Evolutionary conservation across 2,329 filamentous ascomycete species (phyloP).

Genomic region (Rosellinia necatrix): DNA sequence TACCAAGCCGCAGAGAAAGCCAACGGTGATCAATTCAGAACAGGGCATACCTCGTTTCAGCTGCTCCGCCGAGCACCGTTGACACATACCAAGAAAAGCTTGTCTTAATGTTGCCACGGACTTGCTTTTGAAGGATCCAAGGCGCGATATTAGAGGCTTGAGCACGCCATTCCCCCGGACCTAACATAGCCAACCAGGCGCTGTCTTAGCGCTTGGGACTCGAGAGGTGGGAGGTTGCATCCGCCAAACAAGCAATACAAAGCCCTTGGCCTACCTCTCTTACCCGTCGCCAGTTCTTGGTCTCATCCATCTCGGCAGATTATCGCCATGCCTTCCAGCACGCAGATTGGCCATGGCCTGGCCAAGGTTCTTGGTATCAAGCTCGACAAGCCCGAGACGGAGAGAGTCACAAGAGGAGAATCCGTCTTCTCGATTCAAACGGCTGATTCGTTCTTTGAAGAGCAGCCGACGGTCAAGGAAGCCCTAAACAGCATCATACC

Average conservation of each 20-base stretch:
- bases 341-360: slow-evolving; percentile 71
- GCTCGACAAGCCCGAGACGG: slow-evolving; percentile 68
- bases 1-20: background rate
- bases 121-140: slow-evolving; percentile 18
- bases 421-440: slow-evolving; percentile 76
- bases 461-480: slow-evolving; percentile 75
- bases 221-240: slow-evolving; percentile 3
- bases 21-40: background rate
- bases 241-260: slow-evolving; percentile 15
- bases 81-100: slow-evolving; percentile 7
- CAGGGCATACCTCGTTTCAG: background rate
- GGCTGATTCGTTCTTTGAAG: slow-evolving; percentile 79
- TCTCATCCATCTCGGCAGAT: slow-evolving; percentile 1
- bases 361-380: slow-evolving; percentile 86
- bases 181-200: slow-evolving; percentile 21
- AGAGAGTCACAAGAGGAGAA: slow-evolving; percentile 75
- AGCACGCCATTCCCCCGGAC: slow-evolving; percentile 26
- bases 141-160: slow-evolving; percentile 22
- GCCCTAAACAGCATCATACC: slow-evolving; percentile 72
- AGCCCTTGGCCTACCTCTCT: slow-evolving; percentile 11
- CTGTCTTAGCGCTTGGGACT: slow-evolving; percentile 18
- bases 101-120: slow-evolving; percentile 11
- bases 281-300: background rate
- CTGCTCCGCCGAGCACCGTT: slow-evolving; percentile 1
- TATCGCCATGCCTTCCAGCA: slow-evolving; percentile 46